These are phyloP conservation scores for Phytophthora tentaculata DNA, from an alignment of 352 stramenopile genomes.

Conservation along the genomic window DNA sequence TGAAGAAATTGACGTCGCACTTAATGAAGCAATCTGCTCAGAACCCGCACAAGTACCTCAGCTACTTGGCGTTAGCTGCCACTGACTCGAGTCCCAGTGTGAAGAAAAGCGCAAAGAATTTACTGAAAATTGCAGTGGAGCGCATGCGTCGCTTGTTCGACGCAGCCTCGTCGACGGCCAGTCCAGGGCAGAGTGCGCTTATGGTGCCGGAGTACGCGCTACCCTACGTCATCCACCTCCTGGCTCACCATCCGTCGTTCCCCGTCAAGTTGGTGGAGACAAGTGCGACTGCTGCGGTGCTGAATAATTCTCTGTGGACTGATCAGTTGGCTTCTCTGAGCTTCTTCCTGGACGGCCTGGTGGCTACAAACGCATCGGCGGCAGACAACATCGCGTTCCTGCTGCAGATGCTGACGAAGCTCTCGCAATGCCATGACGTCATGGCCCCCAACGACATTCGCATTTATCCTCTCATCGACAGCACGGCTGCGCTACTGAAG, in stretches of 20 bases:
- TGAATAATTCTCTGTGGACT: constrained; percentile 58
- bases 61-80: constrained; percentile 72
- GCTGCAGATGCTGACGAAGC: constrained; percentile 80
- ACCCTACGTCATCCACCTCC: constrained; percentile 83
- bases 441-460: constrained; percentile 40
- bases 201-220: constrained; percentile 87
- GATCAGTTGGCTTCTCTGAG: constrained; percentile 60
- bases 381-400: constrained; percentile 89
- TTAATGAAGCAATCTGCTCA: constrained; percentile 68
- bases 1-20: constrained; percentile 78
- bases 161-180: constrained; percentile 34
- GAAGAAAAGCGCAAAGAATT: constrained; percentile 59
- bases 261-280: constrained; percentile 46
- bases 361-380: constrained; percentile 55
- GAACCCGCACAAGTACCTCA: constrained; percentile 84
- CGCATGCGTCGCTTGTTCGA: constrained; percentile 84
- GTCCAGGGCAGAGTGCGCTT: constrained; percentile 39
- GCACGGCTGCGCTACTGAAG: constrained; percentile 61
- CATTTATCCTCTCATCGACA: constrained; percentile 77
- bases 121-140: constrained; percentile 66
- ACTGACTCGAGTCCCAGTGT: constrained; percentile 53
- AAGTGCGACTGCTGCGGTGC: constrained; percentile 33
- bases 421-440: constrained; percentile 77
- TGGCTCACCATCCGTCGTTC: constrained; percentile 81
- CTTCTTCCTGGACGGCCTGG: constrained; percentile 80